Evolutionary conservation across 129 eudicot genomes (phyloP).

Genomic region (Chrysanthemum makinoi): DNA sequence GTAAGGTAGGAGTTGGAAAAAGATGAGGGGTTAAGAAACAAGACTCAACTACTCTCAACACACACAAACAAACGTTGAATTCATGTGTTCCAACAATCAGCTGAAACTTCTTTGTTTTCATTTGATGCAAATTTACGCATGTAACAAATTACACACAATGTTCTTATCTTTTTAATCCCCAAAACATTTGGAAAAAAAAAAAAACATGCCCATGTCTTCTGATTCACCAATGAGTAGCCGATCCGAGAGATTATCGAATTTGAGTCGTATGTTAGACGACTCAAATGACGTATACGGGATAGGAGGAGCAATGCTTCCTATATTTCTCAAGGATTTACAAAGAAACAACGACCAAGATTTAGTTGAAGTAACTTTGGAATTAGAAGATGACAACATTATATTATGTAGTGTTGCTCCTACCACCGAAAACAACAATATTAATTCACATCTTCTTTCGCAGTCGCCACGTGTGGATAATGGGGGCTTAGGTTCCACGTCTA

Average conservation of each 20-base stretch:
- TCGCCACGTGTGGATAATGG: neutral
- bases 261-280: conserved; percentile 53
- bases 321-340: conserved; percentile 61
- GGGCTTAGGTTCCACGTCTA: conserved; percentile 36
- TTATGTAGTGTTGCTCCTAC: conserved; percentile 69
- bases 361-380: conserved; percentile 79
- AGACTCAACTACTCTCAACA: conserved; percentile 50
- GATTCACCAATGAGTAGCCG: conserved; percentile 37
- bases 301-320: conserved; percentile 90
- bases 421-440: neutral
- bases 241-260: conserved; percentile 39
- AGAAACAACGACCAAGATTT: conserved; percentile 50
- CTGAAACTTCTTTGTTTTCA: conserved; percentile 49
- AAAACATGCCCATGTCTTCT: conserved; percentile 29
- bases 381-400: conserved; percentile 49
- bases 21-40: conserved; percentile 45
- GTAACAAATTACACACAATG: neutral
- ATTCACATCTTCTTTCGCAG: conserved; percentile 12
- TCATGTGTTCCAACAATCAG: conserved; percentile 47
- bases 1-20: conserved; percentile 34
- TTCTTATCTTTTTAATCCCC: neutral
- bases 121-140: conserved; percentile 22
- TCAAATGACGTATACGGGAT: conserved; percentile 26
- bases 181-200: neutral
- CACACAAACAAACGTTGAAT: conserved; percentile 49